Evolutionary conservation across 1,284 basidiomycete genomes (phyloP), one percentile per base, ranked within the genome.

Genomic region (Trametes polyzona): DNA sequence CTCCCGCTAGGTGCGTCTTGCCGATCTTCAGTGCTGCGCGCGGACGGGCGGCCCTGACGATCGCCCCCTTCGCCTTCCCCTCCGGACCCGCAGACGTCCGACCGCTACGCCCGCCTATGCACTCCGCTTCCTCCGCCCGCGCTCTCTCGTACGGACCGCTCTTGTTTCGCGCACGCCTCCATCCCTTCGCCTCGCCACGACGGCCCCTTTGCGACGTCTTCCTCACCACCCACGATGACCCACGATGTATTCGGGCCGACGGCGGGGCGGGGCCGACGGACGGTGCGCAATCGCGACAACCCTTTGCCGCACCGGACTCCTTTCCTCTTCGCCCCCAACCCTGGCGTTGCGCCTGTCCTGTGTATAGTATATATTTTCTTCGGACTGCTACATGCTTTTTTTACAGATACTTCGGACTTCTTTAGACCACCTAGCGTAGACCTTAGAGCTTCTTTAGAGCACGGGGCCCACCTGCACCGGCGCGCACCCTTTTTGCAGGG

Each of bases 71-170:
- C 37, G n/a, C 33, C 14, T 21, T 48, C 21, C 23, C 33, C 37
- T 27, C 14, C 23, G 14, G 24, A 12, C 24, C 39, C 29, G 27
- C 40, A 47, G 46, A 47, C 40, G 46, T 43, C 24, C 43, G 26
- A 37, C 44, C 42, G 23, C 44, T 46, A 48, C 12, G 53, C 46
- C 26, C 27, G 53, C 37, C 47, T 55, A 55, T 55, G 53, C 53
- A 17, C 2, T 41, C 48, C 36, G 12, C 19, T 41, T 30, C 27
- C 48, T 17, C 46, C 19, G n/a, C n/a, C n/a, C n/a, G 12, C 23
- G 41, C 23, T 24, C 17, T 37, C 32, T 10, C 9, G 14, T 19
- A 11, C 37, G 36, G 36, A 29, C 26, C 19, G 46, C 47, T 30
- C 5, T n/a, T 35, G 30, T 35, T 16, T 12, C 27, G 37, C 27